Conservation (phyloP, 2,329 filamentous ascomycete genomes). For the Pseudogymnoascus sp. region DNA sequence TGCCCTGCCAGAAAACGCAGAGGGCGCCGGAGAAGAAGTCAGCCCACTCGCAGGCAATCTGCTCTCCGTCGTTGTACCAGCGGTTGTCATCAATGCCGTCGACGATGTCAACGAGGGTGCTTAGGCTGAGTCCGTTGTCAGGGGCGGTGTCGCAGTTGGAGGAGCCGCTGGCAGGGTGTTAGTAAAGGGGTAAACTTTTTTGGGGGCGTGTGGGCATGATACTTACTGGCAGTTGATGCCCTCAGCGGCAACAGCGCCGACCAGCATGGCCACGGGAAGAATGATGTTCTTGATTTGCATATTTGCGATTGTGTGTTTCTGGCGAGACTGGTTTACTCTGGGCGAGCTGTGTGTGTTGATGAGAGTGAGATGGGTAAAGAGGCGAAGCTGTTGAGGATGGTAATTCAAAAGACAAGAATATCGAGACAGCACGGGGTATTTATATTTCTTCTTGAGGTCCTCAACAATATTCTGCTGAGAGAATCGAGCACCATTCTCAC, state of each 20-base stretch:
- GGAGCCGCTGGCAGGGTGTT: not conserved
- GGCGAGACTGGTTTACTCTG: not conserved
- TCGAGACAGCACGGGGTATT: not conserved
- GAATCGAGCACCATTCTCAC: not conserved
- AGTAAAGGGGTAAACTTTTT: not conserved
- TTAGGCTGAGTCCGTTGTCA: not conserved
- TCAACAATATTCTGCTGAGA: not conserved
- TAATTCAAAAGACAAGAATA: not conserved
- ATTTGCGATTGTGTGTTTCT: not conserved
- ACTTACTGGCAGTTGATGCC: constrained; percentile 4
- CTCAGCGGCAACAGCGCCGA: not conserved
- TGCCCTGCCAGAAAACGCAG: not conserved
- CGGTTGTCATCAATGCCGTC: not conserved
- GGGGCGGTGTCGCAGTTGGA: not conserved
- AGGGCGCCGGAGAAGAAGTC: not conserved
- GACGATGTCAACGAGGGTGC: not conserved
- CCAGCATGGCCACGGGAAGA: not conserved
- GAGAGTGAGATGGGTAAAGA: not conserved
- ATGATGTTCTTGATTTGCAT: not conserved
- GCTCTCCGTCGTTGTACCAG: not conserved
- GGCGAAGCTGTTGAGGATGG: not conserved
- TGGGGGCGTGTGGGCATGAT: not conserved
- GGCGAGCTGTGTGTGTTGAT: not conserved
- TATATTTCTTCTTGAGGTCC: not conserved
- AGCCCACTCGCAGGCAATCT: not conserved